Percentiles rank a stretch among this genome's conserved stretches.
phyloP scores from a whole-genome alignment of 192 early-diverging fungal genomes.

The Linderina pennispora region DNA sequence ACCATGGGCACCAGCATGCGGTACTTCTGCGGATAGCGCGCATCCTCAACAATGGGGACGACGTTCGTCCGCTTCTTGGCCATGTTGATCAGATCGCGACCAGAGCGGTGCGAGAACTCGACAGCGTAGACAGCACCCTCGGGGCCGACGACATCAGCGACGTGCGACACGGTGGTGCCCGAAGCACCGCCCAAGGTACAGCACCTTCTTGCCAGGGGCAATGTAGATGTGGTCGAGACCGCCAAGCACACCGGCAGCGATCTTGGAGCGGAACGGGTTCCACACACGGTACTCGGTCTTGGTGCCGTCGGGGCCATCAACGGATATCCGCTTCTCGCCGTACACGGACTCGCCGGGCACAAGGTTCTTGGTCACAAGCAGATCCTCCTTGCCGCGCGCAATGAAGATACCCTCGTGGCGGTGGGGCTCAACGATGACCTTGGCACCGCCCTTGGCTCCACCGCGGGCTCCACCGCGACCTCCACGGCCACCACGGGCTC shows the following conservation, averaged over 20 bases:
- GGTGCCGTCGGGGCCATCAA: conserved; percentile 90
- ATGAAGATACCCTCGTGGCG: conserved; percentile 94
- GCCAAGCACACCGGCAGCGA: conserved; percentile 95
- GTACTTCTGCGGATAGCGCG: conserved; percentile 99
- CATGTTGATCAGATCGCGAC: conserved; percentile 99
- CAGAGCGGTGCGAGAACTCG: conserved; percentile 98
- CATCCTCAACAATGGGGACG: conserved; percentile 99
- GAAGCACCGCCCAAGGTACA: conserved; percentile 95
- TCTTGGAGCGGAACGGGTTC: conserved; percentile 99
- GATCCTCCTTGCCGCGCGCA: conserved; percentile 98
- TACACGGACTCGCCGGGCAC: conserved; percentile 96
- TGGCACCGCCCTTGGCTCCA: conserved; percentile 84
- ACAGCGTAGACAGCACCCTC: conserved; percentile 97
- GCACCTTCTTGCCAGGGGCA: conserved; percentile 90
- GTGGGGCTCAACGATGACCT: conserved; percentile 96
- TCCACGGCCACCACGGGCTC: conserved; percentile 44
- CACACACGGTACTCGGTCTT: conserved; percentile 99
- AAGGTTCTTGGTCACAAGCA: conserved; percentile 97
- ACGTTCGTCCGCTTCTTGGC: conserved; percentile 99
- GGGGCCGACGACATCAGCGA: conserved; percentile 95
- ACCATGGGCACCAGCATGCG: conserved; percentile 99
- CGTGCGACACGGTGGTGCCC: conserved; percentile 94
- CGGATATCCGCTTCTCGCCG: conserved; percentile 96
- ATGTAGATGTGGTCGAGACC: conserved; percentile 96
- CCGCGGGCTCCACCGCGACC: conserved; percentile 59